Evolutionary conservation across 306 rosid genomes (phyloP), one percentile per base, ranked within the genome.

Genomic region (Corylus heterophylla): DNA sequence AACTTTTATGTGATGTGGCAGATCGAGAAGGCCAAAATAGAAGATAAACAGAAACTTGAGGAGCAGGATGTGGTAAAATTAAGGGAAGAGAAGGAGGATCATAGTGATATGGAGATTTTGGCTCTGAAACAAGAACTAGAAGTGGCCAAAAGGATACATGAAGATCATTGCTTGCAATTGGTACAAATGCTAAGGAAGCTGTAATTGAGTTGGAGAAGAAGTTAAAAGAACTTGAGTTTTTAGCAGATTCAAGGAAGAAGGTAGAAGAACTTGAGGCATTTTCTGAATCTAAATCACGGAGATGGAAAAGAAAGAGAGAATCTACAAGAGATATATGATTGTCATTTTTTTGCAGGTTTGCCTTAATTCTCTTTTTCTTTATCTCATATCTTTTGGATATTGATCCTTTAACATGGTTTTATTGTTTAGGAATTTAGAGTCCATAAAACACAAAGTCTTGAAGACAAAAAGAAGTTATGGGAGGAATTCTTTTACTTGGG

Each of bases 401-500:
- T 18, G 73, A 74, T 82, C 74, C 71, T 59, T 35, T 79, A 37
- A 17, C 69, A 4, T 75, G 67, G 37, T 69, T 76, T 75, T 22
- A 69, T 35, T 76, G 39, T 78, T 44, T 69, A 96, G 99, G 96
- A 91, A 64, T 58, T 83, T 91, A 89, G 90, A 88, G 81, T 88
- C 93, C 58, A 85, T 86, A 79, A 93, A 87, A 83, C 74, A 73
- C 81, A 93, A 93, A 79, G 85, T 89, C 69, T 78, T 85, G 80
- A 89, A 83, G 86, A 88, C 91, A 58, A 89, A 88, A 88, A 77
- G 87, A 85, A 86, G 85, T 83, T 91, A 83, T 86, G 71, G 0
- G 89, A 88, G 79, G 98, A 96, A 66, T 82, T 89, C 81, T 90
- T 88, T 83, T 89, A 79, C 91, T 85, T 96, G 77, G 97, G 99